Percentiles rank a stretch among this genome's conserved stretches.
phyloP scores from a whole-genome alignment of 2,329 filamentous ascomycete genomes.

The Annulohypoxylon truncatum region DNA sequence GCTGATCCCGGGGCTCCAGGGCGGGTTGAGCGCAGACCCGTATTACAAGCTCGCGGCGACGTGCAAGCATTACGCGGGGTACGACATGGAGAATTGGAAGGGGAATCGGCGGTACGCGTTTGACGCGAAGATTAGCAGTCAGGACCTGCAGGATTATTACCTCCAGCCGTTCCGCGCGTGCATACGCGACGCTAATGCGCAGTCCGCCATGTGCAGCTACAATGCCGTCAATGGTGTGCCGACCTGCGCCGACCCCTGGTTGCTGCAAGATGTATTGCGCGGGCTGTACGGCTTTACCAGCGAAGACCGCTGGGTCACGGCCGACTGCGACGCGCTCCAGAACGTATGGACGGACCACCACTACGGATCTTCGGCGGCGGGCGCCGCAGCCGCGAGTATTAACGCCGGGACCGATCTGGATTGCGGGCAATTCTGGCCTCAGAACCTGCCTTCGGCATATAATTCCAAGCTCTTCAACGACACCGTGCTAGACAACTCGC shows the following conservation, averaged over 20 bases:
- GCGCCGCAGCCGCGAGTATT: slow-evolving; percentile 51
- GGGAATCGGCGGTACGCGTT: slow-evolving; percentile 62
- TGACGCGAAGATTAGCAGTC: slow-evolving; percentile 65
- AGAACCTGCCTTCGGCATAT: slow-evolving; percentile 48
- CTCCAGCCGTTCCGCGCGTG: slow-evolving; percentile 73
- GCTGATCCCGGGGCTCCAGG: slow-evolving; percentile 65
- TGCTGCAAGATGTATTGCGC: slow-evolving; percentile 71
- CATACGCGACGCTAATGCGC: slow-evolving; percentile 65
- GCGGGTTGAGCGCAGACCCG: slow-evolving; percentile 40
- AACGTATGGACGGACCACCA: slow-evolving; percentile 63
- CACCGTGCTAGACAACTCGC: slow-evolving; percentile 59
- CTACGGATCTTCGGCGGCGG: slow-evolving; percentile 51
- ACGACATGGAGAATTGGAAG: slow-evolving; percentile 65
- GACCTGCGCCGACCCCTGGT: slow-evolving; percentile 70
- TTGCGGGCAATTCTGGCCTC: slow-evolving; percentile 48
- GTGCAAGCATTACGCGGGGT: slow-evolving; percentile 69
- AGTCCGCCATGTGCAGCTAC: slow-evolving; percentile 71
- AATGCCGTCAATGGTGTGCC: slow-evolving; percentile 75
- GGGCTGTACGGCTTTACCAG: slow-evolving; percentile 72
- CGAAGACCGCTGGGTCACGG: slow-evolving; percentile 71
- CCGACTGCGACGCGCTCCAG: slow-evolving; percentile 72
- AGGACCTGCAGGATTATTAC: slow-evolving; percentile 76
- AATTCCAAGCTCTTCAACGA: slow-evolving; percentile 55
- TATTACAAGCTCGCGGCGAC: slow-evolving; percentile 61
- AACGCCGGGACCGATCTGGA: slow-evolving; percentile 54